phyloP scores from a whole-genome alignment of 257 asterid species.

The Marsdenia floribunda region DNA sequence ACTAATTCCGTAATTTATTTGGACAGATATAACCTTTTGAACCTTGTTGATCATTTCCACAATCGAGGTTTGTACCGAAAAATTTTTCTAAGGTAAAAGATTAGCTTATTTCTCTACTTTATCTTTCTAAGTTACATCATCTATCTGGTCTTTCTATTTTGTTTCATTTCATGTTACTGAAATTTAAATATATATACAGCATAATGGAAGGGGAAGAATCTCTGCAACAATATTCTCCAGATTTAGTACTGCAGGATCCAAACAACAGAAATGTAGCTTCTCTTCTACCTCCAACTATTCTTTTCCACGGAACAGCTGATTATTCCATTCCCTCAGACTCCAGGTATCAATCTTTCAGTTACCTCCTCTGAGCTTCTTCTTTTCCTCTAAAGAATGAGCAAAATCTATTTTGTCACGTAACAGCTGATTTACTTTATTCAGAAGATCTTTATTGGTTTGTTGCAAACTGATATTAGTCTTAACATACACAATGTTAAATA shows the following conservation, averaged over 20 bases:
- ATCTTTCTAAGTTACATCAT: neutral
- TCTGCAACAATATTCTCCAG: conserved; percentile 69
- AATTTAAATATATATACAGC: conserved; percentile 33
- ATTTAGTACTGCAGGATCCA: conserved; percentile 65
- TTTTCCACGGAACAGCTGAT: conserved; percentile 92
- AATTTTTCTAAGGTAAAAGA: conserved; percentile 56
- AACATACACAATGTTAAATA: neutral
- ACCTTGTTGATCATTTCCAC: conserved; percentile 73
- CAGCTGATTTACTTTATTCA: neutral
- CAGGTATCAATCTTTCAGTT: conserved; percentile 39
- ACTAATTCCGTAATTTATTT: conserved; percentile 3
- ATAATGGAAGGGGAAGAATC: conserved; percentile 98
- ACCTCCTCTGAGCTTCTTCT: neutral
- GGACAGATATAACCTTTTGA: conserved; percentile 68
- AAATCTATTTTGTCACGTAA: neutral
- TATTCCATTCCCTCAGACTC: conserved; percentile 82
- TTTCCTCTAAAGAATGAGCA: neutral
- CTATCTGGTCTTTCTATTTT: neutral
- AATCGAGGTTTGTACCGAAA: conserved; percentile 78
- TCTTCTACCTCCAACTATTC: conserved; percentile 70
- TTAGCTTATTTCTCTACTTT: neutral
- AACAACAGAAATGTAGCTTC: conserved; percentile 48
- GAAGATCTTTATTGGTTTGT: neutral
- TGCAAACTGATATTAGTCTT: neutral
- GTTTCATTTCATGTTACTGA: neutral